A percentile compares a stretch with the other conserved stretches of the same genome.
These are phyloP conservation scores for Vachellia collinsii DNA, from an alignment of 306 rosid genomes.

Conservation along the genomic window DNA sequence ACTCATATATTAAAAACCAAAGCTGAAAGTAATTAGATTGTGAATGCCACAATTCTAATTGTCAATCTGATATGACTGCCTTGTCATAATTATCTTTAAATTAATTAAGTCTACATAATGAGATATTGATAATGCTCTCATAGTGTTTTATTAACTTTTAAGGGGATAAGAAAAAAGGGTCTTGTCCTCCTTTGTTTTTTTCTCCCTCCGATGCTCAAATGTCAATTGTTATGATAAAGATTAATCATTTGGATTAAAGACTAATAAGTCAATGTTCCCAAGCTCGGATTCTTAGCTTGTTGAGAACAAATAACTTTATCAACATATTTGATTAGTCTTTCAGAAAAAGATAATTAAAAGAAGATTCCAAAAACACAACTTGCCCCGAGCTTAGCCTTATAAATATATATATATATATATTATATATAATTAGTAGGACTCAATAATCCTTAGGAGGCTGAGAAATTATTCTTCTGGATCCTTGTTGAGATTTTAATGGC, in stretches of 20 bases:
- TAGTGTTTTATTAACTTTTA: neutral
- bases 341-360: too few relatives aligned
- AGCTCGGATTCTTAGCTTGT: neutral
- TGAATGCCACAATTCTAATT: neutral
- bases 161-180: constrained; percentile 2
- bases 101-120: constrained; percentile 19
- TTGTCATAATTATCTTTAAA: constrained; percentile 12
- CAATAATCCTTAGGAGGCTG: neutral
- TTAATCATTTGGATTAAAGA: constrained; percentile 23
- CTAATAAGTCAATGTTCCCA: neutral
- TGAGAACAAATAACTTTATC: neutral
- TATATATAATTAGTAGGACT: too few relatives aligned
- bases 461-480: neutral
- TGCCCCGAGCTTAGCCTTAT: neutral
- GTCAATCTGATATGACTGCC: constrained; percentile 30
- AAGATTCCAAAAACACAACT: neutral
- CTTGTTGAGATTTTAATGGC: constrained; percentile 21
- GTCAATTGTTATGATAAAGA: constrained; percentile 1
- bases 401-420: too few relatives aligned
- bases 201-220: neutral
- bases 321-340: too few relatives aligned
- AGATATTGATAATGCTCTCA: constrained; percentile 24
- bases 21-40: neutral
- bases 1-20: too few relatives aligned
- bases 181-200: neutral